Base-by-base conservation (phyloP, 225 moss, liverwort and hornwort species). In the Ulota crispa region DNA sequence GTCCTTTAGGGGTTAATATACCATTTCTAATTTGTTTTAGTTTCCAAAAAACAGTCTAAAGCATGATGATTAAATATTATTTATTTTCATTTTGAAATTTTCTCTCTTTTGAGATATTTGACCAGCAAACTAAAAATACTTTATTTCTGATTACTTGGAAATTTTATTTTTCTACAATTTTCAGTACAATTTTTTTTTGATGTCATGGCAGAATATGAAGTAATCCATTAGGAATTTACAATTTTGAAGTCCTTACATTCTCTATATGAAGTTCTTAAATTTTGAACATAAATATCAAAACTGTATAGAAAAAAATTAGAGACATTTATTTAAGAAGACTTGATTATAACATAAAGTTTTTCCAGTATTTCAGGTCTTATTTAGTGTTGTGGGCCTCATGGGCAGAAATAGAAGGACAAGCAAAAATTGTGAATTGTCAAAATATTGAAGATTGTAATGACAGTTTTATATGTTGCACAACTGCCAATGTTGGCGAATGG, bases 381-480 rank as follows among this genome's bases (percentile, higher is more conserved):
- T 85, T 72, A 31, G 86, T 89, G 4, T 60, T 94, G 7, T 82
- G 78, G 76, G 70, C 82, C 11, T 90, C 91, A 3, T 86, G 89
- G 80, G 70, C 66, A 23, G 56, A 84, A 26, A 52, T 87, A 47
- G 82, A 77, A 57, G 87, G 87, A 0, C 32, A 61, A 8, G 9
- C 19, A 43, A 26, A 0, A 0, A 4, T 47, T 6, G 72, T 56
- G 4, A 55, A 26, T 34, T 94, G 94, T 81, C 6, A 37, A 20
- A 3, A 55, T 15, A 3, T 62, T 43, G 50, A 15, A 0, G 72
- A 72, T 34, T 95, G 95, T 43, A 45, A 19, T 31, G 92, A 93
- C 31, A 85, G 92, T 50, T 89, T 95, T 63, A 82, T 84, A 43
- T 95, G 95, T 73, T 95, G 95, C 23, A 89, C 74, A 36, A 36